Evolutionary conservation across 2,329 filamentous ascomycete species (phyloP), one percentile per base, ranked within the genome.

Genomic region (Exophiala aquamarina): DNA sequence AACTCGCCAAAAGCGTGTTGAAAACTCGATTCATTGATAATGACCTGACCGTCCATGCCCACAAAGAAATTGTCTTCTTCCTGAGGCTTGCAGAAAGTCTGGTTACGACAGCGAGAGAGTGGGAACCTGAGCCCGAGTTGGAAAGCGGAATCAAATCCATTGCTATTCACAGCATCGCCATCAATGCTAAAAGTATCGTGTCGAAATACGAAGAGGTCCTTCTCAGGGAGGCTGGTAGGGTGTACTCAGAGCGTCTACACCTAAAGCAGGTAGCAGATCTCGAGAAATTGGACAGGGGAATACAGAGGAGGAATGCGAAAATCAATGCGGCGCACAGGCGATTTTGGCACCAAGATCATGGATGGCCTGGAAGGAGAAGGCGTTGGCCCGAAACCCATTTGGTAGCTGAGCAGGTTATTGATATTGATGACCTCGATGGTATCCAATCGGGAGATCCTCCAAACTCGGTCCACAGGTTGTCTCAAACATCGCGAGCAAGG

Each of bases 341-440:
- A n/a, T n/a, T n/a, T n/a, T n/a, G n/a, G n/a, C n/a, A n/a, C n/a
- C n/a, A n/a, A n/a, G n/a, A n/a, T n/a, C n/a, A n/a, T n/a, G n/a
- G n/a, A n/a, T n/a, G n/a, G n/a, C n/a, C n/a, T n/a, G n/a, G n/a
- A n/a, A n/a, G n/a, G n/a, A n/a, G n/a, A n/a, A n/a, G n/a, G n/a
- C n/a, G n/a, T n/a, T n/a, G n/a, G n/a, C n/a, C n/a, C n/a, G n/a
- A n/a, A n/a, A n/a, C n/a, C n/a, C n/a, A n/a, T n/a, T n/a, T n/a
- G n/a, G n/a, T n/a, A 29, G 33, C 40, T 15, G 18, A 13, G 9
- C 19, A 44, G 2, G 10, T 46, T 11, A 32, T 49, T 5, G 55
- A 57, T 29, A 47, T 57, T 21, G 55, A 54, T 38, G 49, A 55
- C 13, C 13, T 55, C 14, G 31, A 41, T 10, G 33, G 26, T n/a